phyloP scores from a whole-genome alignment of 306 rosid species.

The Parietaria judaica region DNA sequence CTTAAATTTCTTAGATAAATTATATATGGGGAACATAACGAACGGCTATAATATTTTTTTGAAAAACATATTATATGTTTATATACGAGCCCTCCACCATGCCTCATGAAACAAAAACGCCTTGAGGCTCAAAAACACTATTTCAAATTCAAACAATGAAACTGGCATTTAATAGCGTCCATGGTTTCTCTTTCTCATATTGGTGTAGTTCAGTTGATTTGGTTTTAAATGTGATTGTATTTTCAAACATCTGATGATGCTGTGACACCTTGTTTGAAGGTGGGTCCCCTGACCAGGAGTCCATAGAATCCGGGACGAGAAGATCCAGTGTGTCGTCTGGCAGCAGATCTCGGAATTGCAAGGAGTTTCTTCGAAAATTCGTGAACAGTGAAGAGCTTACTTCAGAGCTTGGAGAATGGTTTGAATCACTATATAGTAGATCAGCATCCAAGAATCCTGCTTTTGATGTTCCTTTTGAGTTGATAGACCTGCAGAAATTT shows the following conservation, averaged over 20 bases:
- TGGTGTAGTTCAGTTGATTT: neutral
- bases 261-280: constrained; percentile 36
- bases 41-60: too few relatives aligned
- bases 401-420: constrained; percentile 69
- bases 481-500: constrained; percentile 89
- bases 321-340: constrained; percentile 80
- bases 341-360: constrained; percentile 57
- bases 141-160: neutral
- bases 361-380: constrained; percentile 72
- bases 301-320: constrained; percentile 85
- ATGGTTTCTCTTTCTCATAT: neutral
- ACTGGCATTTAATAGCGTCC: too few relatives aligned
- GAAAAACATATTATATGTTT: too few relatives aligned
- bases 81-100: too few relatives aligned
- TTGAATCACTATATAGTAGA: constrained; percentile 41
- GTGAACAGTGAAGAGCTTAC: constrained; percentile 54
- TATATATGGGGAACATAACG: too few relatives aligned
- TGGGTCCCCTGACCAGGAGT: constrained; percentile 79
- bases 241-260: constrained; percentile 13
- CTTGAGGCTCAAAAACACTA: too few relatives aligned
- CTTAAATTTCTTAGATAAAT: too few relatives aligned
- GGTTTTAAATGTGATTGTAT: neutral
- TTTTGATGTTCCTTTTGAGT: constrained; percentile 88
- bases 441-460: constrained; percentile 36
- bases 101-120: too few relatives aligned